These are phyloP conservation scores for Trebouxia sp. DNA, from an alignment of 139 green algal genomes.

Conservation along the genomic window DNA sequence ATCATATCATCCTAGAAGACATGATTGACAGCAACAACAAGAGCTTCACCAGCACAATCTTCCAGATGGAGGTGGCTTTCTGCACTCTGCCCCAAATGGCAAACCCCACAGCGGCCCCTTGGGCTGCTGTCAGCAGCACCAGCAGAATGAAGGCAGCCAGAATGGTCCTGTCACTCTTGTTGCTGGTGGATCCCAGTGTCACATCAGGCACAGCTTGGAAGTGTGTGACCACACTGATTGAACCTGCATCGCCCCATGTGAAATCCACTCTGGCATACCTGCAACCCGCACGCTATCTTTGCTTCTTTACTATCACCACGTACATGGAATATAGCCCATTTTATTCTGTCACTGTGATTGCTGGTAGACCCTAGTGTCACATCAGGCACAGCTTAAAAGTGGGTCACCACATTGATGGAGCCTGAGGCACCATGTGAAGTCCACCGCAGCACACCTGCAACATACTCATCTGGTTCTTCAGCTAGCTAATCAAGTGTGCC, in stretches of 20 bases:
- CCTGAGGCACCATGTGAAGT: background rate
- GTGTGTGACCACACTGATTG: background rate
- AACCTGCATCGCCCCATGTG: background rate
- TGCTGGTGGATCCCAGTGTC: background rate
- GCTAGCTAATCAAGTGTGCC: too few species aligned
- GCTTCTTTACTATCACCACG: too few species aligned
- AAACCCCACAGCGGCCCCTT: background rate
- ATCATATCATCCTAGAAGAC: too few species aligned
- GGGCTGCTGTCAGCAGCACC: background rate
- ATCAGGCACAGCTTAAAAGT: background rate
- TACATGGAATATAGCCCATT: too few species aligned
- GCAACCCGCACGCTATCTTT: background rate
- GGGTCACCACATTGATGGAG: background rate
- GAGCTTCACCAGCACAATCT: background rate
- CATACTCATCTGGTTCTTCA: too few species aligned
- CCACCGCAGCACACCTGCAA: background rate
- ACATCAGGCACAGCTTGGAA: background rate
- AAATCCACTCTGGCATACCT: conserved; percentile 2
- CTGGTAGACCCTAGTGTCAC: background rate
- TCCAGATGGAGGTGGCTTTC: background rate
- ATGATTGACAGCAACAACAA: background rate
- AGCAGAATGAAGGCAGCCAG: conserved; percentile 17
- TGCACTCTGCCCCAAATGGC: background rate
- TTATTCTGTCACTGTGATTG: background rate
- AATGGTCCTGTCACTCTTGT: background rate